Evolutionary conservation across 106 monocot species (phyloP), one percentile per base, ranked within the genome.

Genomic region (Cymbidium sinense): DNA sequence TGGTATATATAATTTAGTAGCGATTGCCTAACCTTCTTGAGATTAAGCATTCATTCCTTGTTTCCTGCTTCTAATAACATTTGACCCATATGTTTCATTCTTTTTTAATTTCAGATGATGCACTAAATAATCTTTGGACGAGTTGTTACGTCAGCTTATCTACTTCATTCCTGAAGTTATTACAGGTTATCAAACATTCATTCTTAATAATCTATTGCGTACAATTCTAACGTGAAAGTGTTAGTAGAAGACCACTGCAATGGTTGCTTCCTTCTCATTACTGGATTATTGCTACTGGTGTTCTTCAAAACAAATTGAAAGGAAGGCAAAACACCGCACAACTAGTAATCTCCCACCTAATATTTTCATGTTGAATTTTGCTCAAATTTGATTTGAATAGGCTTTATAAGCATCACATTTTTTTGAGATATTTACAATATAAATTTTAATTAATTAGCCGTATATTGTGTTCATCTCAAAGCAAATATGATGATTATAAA

Each of bases 261-360:
- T 64, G 64, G n/a, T 29, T 64, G 64, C 64, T 74, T 79, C 82
- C 29, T 75, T 86, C 21, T 51, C 76, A 15, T 75, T 81, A 21
- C 70, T 71, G 28, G 43, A 78, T 50, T 81, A 50, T 77, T 78
- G n/a, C n/a, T n/a, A n/a, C n/a, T n/a, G n/a, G n/a, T n/a, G n/a
- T n/a, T n/a, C n/a, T n/a, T n/a, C n/a, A n/a, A n/a, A n/a, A n/a
- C n/a, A n/a, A n/a, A n/a, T n/a, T n/a, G n/a, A n/a, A n/a, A n/a
- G n/a, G n/a, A 64, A 71, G 50, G 50, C 73, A 11, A 51, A 64
- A 50, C 31, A 6, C 36, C 44, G 77, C 35, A 52, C 70, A 30
- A 69, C 33, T 11, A 31, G 88, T 85, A 88, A 80, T 77, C 72
- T 74, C 75, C 62, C 75, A 75, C 54, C 19, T 54, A 52, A 15